Percentiles rank a stretch among this genome's conserved stretches.
Evolutionary conservation across 2,329 filamentous ascomycete genomes (phyloP).

Genomic region (Trichoderma polysporum): DNA sequence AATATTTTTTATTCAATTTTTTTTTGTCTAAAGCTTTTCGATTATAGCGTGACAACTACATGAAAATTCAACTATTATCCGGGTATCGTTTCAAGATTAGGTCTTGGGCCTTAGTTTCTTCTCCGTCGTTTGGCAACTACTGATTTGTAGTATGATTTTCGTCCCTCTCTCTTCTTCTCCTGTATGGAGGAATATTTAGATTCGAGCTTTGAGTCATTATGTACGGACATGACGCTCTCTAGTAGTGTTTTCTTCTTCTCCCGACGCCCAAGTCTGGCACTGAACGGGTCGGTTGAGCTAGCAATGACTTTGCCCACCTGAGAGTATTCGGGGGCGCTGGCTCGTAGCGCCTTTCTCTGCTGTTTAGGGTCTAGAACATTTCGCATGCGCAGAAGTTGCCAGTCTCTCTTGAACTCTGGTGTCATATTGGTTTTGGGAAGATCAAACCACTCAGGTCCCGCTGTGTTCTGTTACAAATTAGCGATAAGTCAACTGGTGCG

Average conservation of each 20-base stretch:
- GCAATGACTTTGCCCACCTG: slow-evolving; percentile 87
- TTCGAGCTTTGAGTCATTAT: slow-evolving; percentile 68
- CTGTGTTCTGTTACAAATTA: slow-evolving; percentile 50
- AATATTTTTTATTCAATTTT: neutral
- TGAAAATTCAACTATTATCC: neutral
- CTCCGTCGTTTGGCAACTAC: slow-evolving; percentile 52
- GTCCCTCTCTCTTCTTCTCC: slow-evolving; percentile 77
- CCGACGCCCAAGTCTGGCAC: slow-evolving; percentile 76
- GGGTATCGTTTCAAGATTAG: slow-evolving; percentile 4
- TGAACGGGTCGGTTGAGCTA: slow-evolving; percentile 85
- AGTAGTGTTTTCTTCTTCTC: slow-evolving; percentile 85
- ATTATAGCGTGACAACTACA: neutral
- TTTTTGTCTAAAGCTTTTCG: neutral
- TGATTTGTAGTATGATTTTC: slow-evolving; percentile 85
- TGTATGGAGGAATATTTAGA: slow-evolving; percentile 87
- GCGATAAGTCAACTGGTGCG: neutral
- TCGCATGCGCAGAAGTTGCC: slow-evolving; percentile 87
- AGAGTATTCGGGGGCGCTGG: slow-evolving; percentile 70
- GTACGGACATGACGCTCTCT: slow-evolving; percentile 67
- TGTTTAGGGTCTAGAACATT: slow-evolving; percentile 86
- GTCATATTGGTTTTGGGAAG: slow-evolving; percentile 82
- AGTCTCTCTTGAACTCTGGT: slow-evolving; percentile 80
- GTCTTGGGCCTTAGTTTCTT: slow-evolving; percentile 13
- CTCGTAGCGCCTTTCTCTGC: slow-evolving; percentile 84
- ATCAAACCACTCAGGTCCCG: slow-evolving; percentile 83